Evolutionary conservation across 2,329 filamentous ascomycete species (phyloP).

Genomic region (Emericellopsis cladophorae): DNA sequence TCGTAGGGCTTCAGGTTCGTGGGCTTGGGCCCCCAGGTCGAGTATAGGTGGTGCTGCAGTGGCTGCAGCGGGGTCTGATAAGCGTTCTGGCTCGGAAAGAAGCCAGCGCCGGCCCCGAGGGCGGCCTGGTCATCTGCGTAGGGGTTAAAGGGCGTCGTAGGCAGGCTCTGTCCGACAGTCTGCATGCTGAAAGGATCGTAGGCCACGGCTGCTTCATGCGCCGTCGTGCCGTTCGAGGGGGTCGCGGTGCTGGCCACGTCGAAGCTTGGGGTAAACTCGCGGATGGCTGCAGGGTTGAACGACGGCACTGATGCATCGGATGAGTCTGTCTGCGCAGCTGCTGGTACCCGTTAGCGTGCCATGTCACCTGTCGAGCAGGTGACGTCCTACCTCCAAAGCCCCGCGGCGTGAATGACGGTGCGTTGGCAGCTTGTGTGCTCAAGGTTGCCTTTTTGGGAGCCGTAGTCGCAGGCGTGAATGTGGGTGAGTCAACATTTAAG

Average conservation of each 20-base stretch:
- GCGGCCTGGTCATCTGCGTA: conserved; percentile 62
- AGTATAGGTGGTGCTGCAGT: conserved; percentile 86
- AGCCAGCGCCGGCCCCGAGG: conserved; percentile 47
- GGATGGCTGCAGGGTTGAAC: conserved; percentile 44
- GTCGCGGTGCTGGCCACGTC: conserved; percentile 36
- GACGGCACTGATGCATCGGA: conserved; percentile 25
- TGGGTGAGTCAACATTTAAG: conserved; percentile 90
- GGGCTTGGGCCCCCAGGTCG: conserved; percentile 69
- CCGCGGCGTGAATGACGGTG: conserved; percentile 72
- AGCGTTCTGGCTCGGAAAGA: conserved; percentile 47
- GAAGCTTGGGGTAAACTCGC: conserved; percentile 48
- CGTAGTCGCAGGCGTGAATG: conserved; percentile 64
- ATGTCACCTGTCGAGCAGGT: no score
- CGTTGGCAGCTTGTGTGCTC: conserved; percentile 81
- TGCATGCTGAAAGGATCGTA: conserved; percentile 56
- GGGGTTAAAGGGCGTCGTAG: conserved; percentile 50
- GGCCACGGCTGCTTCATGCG: conserved; percentile 25
- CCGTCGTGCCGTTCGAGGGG: conserved; percentile 30
- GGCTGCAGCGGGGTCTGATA: conserved; percentile 47
- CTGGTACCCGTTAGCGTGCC: conserved; percentile 6
- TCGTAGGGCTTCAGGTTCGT: conserved; percentile 79
- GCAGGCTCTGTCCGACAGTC: conserved; percentile 36
- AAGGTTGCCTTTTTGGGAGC: conserved; percentile 61
- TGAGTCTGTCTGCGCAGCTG: conserved; percentile 23
- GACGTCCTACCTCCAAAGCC: conserved; percentile 28